These are phyloP conservation scores for Echium plantagineum DNA, from an alignment of 257 asterid species.

Conservation along the genomic window DNA sequence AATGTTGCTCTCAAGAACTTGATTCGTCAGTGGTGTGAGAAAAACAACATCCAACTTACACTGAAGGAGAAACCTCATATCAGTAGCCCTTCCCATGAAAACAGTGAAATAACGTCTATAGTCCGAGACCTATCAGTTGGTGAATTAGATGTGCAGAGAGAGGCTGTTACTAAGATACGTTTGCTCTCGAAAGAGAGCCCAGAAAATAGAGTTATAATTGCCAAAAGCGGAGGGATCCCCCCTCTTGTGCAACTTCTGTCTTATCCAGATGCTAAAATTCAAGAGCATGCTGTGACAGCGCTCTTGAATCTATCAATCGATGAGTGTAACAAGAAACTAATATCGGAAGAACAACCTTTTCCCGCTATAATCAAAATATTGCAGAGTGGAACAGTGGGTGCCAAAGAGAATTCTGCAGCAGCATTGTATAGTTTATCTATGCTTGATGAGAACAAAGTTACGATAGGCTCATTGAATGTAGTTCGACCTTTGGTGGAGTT, in stretches of 20 bases:
- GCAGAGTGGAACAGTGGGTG: constrained; percentile 39
- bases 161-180: constrained; percentile 33
- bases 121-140: constrained; percentile 33
- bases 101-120: constrained; percentile 29
- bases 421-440: constrained; percentile 49
- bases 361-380: constrained; percentile 41
- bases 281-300: constrained; percentile 50
- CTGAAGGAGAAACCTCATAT: constrained; percentile 28
- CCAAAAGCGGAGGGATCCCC: constrained; percentile 50
- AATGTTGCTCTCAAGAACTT: constrained; percentile 50
- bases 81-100: constrained; percentile 34
- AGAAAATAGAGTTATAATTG: constrained; percentile 40
- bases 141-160: constrained; percentile 23
- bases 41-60: constrained; percentile 33
- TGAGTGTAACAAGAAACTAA: constrained; percentile 42
- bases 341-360: constrained; percentile 46
- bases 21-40: constrained; percentile 49
- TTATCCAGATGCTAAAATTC: constrained; percentile 30
- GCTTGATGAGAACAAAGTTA: constrained; percentile 50
- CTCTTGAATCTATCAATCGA: constrained; percentile 26
- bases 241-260: constrained; percentile 39
- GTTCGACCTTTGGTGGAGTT: constrained; percentile 43
- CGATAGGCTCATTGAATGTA: constrained; percentile 38
- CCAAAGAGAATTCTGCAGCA: constrained; percentile 57
- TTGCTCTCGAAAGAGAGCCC: constrained; percentile 60